Conservation (phyloP, 1,284 basidiomycete species). For the Leccinum subspadiceum region DNA sequence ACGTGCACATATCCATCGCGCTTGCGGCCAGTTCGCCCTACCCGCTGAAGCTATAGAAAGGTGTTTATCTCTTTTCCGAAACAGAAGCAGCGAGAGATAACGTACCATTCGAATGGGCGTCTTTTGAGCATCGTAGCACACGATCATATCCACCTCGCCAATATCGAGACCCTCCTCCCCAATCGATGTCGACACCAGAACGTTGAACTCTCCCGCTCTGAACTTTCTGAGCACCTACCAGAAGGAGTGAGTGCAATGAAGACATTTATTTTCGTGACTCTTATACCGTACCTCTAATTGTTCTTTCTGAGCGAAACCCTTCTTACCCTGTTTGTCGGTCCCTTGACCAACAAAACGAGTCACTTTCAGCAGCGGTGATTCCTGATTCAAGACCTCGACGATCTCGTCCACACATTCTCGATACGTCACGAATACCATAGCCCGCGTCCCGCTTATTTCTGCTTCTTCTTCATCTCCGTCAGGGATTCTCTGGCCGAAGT, state of each 20-base stretch:
- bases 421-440: constrained; percentile 96
- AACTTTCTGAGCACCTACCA: constrained; percentile 79
- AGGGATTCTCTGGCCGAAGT: constrained; percentile 68
- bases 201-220: constrained; percentile 85
- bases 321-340: constrained; percentile 80
- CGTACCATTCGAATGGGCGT: constrained; percentile 94
- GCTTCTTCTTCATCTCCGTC: constrained; percentile 38
- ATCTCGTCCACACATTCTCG: constrained; percentile 91
- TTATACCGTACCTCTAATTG: constrained; percentile 70
- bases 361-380: constrained; percentile 74
- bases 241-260: constrained; percentile 8
- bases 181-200: constrained; percentile 94
- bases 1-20: constrained; percentile 89
- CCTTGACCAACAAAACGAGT: constrained; percentile 92
- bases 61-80: neutral
- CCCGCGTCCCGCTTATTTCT: constrained; percentile 54
- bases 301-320: constrained; percentile 88
- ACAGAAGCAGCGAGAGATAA: constrained; percentile 2
- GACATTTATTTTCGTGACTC: neutral
- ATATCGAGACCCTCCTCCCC: constrained; percentile 99
- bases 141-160: constrained; percentile 95
- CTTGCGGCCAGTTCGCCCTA: constrained; percentile 95
- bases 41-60: constrained; percentile 79
- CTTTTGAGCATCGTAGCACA: constrained; percentile 97
- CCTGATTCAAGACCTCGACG: constrained; percentile 72